Evolutionary conservation across 495 filamentous ascomycete genomes (phyloP), one percentile per base, ranked within the genome.

Genomic region (Neurospora intermedia): DNA sequence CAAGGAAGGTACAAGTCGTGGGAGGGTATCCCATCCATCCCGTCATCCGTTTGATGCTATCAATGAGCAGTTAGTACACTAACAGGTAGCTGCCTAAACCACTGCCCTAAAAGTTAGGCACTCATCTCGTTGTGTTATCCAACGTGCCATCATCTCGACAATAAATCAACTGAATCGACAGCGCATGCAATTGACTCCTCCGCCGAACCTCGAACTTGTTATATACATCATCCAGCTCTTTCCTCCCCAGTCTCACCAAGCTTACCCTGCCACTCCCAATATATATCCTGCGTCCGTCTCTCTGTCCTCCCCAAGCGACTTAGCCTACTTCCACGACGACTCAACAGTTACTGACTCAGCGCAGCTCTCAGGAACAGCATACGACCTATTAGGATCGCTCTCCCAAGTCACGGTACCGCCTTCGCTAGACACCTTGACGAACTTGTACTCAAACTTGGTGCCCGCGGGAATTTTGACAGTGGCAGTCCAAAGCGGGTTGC

Each of bases 371-470:
- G 89, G 84, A 9, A 92, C 87, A 0, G 87, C 88, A 76, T 85
- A 90, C 5, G 80, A 82, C 54, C 86, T 84, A 77, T 94, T 93
- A 2, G 89, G 86, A 76, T 90, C 88, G 54, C 85, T 85, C 77
- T 92, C 90, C 91, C 90, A 92, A 8, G 77, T 81, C 1, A 91
- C 82, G 2, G 81, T 79, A 6, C 89, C 88, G 6, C 89, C 88
- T 78, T 87, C 82, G 18, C 80, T 81, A 59, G 82, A 83, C 31
- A 89, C 82, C 10, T 87, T 86, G 75, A 93, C 87, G 75, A 88
- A 94, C 81, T 93, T 93, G 78, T 92, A 93, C 78, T 91, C 73
- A 43, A 93, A 85, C 0, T 74, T 79, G 39, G 84, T 84, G 1
- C 89, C 90, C 0, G 86, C 85, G 0, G 87, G 78, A 13, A 92